A percentile compares a stretch with the other conserved stretches of the same genome.
Evolutionary conservation across 2,329 filamentous ascomycete genomes (phyloP).

Genomic region (Penicillium sp.): DNA sequence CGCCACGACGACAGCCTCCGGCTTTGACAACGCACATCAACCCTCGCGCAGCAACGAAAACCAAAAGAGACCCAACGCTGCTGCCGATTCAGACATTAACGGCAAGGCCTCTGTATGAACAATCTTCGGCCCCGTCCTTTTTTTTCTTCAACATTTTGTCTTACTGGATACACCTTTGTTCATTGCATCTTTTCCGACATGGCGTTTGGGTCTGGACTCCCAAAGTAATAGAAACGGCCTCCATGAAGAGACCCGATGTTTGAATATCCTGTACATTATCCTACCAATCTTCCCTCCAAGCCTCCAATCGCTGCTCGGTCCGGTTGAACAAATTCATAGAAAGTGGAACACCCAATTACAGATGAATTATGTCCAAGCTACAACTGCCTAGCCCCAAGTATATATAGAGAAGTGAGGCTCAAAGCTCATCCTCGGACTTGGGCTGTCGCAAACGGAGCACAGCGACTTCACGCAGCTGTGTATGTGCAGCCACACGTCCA

Average conservation of each 20-base stretch:
- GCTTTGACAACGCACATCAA: slow-evolving; percentile 12
- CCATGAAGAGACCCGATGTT: not conserved
- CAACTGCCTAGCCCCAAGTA: too few relatives aligned
- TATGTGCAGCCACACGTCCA: slow-evolving; percentile 49
- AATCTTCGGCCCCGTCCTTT: not conserved
- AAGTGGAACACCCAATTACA: not conserved
- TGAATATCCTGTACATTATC: slow-evolving; percentile 18
- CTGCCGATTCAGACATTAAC: not conserved
- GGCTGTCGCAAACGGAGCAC: slow-evolving; percentile 52
- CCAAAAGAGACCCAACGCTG: slow-evolving; percentile 9
- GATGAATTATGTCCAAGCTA: not conserved
- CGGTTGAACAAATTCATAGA: not conserved
- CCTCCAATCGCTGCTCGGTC: slow-evolving; percentile 11
- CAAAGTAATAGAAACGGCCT: slow-evolving; percentile 10
- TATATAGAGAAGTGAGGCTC: not conserved
- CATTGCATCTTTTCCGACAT: slow-evolving; percentile 7
- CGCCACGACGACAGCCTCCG: slow-evolving; percentile 12
- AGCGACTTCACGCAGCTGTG: slow-evolving; percentile 56
- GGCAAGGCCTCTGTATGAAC: slow-evolving; percentile 4
- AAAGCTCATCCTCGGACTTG: slow-evolving; percentile 52
- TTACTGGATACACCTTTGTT: slow-evolving; percentile 3
- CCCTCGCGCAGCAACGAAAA: slow-evolving; percentile 8
- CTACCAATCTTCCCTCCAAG: slow-evolving; percentile 13
- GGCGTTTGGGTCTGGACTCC: slow-evolving; percentile 15
- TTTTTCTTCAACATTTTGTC: not conserved